Conservation (phyloP, 129 eudicot species). For the Scalesia atractyloides region DNA sequence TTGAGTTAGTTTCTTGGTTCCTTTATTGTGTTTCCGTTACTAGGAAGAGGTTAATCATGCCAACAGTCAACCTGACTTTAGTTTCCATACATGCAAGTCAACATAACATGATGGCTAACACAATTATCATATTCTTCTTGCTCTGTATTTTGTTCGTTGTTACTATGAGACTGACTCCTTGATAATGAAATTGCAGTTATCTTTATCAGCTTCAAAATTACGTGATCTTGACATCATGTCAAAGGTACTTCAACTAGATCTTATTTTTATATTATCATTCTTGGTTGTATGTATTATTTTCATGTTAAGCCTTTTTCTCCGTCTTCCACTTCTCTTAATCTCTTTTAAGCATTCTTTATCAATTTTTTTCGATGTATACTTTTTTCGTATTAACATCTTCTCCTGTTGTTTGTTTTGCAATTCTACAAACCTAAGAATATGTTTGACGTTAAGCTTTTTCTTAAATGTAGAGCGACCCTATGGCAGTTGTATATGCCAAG, state of each 20-base stretch:
- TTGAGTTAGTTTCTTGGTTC: no score
- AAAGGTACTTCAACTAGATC: slow-evolving; percentile 56
- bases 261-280: not conserved
- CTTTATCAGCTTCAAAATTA: slow-evolving; percentile 77
- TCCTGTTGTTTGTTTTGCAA: slow-evolving; percentile 9
- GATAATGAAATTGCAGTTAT: slow-evolving; percentile 57
- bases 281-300: not conserved
- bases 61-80: no score
- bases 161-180: slow-evolving; percentile 18
- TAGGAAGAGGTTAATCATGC: no score
- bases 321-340: not conserved
- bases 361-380: no score
- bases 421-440: not conserved
- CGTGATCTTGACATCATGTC: slow-evolving; percentile 77
- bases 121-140: slow-evolving; percentile 1
- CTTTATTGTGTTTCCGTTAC: no score
- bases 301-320: not conserved
- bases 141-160: slow-evolving; percentile 11
- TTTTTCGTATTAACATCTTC: not conserved
- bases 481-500: slow-evolving; percentile 71
- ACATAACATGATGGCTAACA: no score
- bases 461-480: slow-evolving; percentile 85
- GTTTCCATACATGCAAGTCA: no score
- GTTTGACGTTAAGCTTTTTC: slow-evolving; percentile 23
- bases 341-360: not conserved